Conservation (phyloP, 345 rosid species). For the Lepidium aucheri region DNA sequence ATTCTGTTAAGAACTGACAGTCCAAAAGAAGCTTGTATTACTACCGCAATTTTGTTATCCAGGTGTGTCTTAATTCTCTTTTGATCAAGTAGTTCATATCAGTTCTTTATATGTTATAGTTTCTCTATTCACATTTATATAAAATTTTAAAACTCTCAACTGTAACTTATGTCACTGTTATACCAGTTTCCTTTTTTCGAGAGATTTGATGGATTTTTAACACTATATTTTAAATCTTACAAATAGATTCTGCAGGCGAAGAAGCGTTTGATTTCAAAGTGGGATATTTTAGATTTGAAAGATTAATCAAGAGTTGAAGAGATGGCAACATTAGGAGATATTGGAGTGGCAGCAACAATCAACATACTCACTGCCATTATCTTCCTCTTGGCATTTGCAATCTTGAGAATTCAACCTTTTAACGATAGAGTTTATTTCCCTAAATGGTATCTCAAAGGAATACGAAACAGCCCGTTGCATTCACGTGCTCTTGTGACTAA, state of each 20-base stretch:
- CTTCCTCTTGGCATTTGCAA: conserved; percentile 80
- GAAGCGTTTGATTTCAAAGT: conserved; percentile 2
- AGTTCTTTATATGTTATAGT: background rate
- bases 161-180: background rate
- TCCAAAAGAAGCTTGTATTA: background rate
- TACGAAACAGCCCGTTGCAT: conserved; percentile 57
- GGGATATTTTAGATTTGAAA: background rate
- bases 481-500: conserved; percentile 51
- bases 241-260: conserved; percentile 5
- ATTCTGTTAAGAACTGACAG: background rate
- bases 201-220: background rate
- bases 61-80: background rate
- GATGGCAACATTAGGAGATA: conserved; percentile 86
- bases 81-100: background rate
- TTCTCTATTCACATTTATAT: background rate
- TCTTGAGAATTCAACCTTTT: conserved; percentile 85
- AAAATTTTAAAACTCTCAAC: too few species aligned
- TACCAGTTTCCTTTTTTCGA: background rate
- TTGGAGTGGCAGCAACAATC: conserved; percentile 72
- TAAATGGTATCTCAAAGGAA: conserved; percentile 91
- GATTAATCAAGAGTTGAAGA: conserved; percentile 1
- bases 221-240: background rate
- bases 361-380: conserved; percentile 67
- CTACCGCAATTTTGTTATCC: background rate
- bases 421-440: conserved; percentile 94